phyloP scores from a whole-genome alignment of 805 yeast genomes.

The Wickerhamiella siamensis region DNA sequence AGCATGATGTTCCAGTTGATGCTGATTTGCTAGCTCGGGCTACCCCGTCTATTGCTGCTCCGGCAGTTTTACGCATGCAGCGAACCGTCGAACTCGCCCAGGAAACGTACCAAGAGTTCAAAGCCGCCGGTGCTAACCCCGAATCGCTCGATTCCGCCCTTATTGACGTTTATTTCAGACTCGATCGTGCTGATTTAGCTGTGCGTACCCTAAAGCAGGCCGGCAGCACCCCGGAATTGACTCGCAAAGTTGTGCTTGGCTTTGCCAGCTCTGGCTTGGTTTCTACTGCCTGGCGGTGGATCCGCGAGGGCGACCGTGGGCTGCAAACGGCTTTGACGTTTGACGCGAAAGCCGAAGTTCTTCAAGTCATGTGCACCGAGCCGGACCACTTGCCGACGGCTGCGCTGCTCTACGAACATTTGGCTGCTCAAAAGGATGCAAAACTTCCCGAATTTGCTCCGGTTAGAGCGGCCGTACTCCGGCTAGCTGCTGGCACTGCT shows the following conservation, averaged over 20 bases:
- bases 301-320: neutral
- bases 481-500: constrained; percentile 13
- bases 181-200: neutral
- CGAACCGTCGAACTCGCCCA: constrained; percentile 5
- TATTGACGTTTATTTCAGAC: neutral
- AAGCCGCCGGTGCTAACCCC: constrained; percentile 2
- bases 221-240: neutral
- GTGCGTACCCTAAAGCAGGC: neutral
- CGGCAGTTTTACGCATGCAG: constrained; percentile 2
- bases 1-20: constrained; percentile 6
- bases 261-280: constrained; percentile 9
- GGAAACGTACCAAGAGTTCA: constrained; percentile 4
- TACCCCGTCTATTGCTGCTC: neutral
- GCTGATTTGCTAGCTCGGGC: neutral
- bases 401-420: constrained; percentile 12
- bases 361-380: constrained; percentile 3
- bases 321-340: neutral
- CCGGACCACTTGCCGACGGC: constrained; percentile 12
- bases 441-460: constrained; percentile 6
- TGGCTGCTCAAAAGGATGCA: constrained; percentile 13
- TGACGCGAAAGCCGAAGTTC: neutral
- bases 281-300: constrained; percentile 13
- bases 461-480: constrained; percentile 18
- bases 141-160: neutral
- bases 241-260: constrained; percentile 4